Evolutionary conservation across 164 flowering plant species (phyloP).

Genomic region (Euptelea pleiosperma): DNA sequence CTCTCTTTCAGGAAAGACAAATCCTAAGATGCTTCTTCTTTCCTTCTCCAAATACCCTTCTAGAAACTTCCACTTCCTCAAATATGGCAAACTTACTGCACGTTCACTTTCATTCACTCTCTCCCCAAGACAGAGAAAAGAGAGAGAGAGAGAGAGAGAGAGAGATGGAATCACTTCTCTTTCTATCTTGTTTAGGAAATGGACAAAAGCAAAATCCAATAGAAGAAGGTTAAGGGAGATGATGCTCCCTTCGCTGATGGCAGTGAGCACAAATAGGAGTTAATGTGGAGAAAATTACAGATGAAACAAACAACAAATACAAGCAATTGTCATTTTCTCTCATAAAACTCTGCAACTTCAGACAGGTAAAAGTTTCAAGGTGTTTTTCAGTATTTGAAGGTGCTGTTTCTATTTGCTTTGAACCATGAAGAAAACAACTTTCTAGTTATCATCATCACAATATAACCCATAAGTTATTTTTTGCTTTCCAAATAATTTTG

Average conservation of each 20-base stretch:
- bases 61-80: slow-evolving; percentile 45
- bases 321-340: slow-evolving; percentile 30
- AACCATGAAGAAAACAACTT: too few relatives aligned
- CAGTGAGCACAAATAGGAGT: slow-evolving; percentile 22
- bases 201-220: slow-evolving; percentile 20
- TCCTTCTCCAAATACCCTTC: slow-evolving; percentile 36
- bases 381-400: too few relatives aligned
- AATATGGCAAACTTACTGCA: slow-evolving; percentile 32
- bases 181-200: slow-evolving; percentile 13
- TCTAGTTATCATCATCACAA: too few relatives aligned
- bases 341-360: slow-evolving; percentile 28
- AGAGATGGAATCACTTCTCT: slow-evolving; percentile 14
- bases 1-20: slow-evolving; percentile 44
- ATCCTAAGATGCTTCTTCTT: slow-evolving; percentile 49
- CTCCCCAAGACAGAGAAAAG: background rate
- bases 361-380: too few relatives aligned
- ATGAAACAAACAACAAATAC: slow-evolving; percentile 27
- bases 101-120: slow-evolving; percentile 44
- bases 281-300: slow-evolving; percentile 47
- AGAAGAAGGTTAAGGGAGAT: background rate
- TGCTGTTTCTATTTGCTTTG: too few relatives aligned
- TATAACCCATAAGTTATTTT: too few relatives aligned
- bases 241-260: slow-evolving; percentile 24
- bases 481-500: too few relatives aligned
- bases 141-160: slow-evolving; percentile 12